Base-by-base conservation (phyloP, 176 grass and related monocot species). In the Oryza officinalis region DNA sequence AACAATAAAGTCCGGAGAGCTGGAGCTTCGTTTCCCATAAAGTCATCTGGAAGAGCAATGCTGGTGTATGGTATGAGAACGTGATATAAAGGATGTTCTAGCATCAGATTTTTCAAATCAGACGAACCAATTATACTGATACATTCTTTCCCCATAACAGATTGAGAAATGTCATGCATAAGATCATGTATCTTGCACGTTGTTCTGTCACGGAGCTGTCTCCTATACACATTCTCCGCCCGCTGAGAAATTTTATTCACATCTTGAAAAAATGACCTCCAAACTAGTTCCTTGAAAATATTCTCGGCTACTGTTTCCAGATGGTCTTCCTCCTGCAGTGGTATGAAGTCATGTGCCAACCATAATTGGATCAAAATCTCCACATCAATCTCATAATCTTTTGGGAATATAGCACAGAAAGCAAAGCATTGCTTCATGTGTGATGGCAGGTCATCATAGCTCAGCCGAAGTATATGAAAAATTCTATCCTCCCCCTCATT, bases 201-300 rank as follows among this genome's bases (percentile, higher is more conserved):
- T 10, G 22, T 76, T 13, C 13, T 65, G 1, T 6, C 15, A 23
- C 12, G 4, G 2, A 73, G 13, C 1, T 25, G 2, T 0, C 0
- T 3, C 0, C 15, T 46, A 0, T 67, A 4, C 4, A 0, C 25
- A 38, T 13, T 47, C 45, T 14, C 33, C 33, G 0, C 13, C 14
- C 49, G 17, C 5, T 1, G 14, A 18, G 50, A 8, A 54, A 2
- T 37, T 65, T 0, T 18, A 3, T 57, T 67, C 8, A 68, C 44
- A 40, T 68, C 82, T 67, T 84, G 82, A 76, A 76, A 75, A 31
- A 84, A 76, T 67, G 82, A 84, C 44, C 71, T 67, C 81, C 72
- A 76, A 41, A 12, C 15, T 40, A 76, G 63, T 23, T 67, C 72
- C 0, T 27, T 45, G 17, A 84, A 84, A 28, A 76, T 75, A 7